A percentile compares a stretch with the other conserved stretches of the same genome.
Conservation (phyloP, 176 grass and related monocot species). For the Dactylis glomerata region DNA sequence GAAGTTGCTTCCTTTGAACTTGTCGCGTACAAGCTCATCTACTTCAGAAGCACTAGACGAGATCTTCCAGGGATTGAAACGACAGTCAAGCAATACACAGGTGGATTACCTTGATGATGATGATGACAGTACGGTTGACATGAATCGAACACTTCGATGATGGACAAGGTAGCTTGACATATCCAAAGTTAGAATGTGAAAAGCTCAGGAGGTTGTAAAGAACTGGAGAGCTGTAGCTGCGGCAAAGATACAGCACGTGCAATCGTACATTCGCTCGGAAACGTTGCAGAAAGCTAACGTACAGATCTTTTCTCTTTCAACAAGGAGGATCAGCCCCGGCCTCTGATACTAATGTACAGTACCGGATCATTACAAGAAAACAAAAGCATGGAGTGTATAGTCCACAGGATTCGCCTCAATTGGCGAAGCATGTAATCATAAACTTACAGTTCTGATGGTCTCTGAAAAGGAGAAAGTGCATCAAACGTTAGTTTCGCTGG, state of each 20-base stretch:
- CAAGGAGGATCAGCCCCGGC: too few relatives aligned
- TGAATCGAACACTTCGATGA: neutral
- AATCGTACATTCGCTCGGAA: neutral
- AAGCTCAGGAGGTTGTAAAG: neutral
- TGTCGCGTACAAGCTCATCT: conserved; percentile 24
- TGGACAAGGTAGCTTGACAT: conserved; percentile 9
- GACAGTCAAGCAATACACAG: conserved; percentile 32
- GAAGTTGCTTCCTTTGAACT: conserved; percentile 45
- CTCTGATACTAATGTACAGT: neutral
- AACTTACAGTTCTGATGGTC: neutral
- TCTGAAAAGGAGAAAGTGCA: neutral
- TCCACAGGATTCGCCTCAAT: neutral
- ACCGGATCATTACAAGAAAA: too few relatives aligned
- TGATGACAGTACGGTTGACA: conserved; percentile 13
- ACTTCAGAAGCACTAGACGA: conserved; percentile 63
- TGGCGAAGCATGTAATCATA: neutral
- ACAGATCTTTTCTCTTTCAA: too few relatives aligned
- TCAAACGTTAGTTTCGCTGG: neutral
- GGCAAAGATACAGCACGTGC: conserved; percentile 17
- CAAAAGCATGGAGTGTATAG: neutral
- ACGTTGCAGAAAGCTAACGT: neutral
- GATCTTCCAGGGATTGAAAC: conserved; percentile 74
- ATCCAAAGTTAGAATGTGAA: neutral
- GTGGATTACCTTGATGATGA: conserved; percentile 38
- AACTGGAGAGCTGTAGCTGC: neutral